Evolutionary conservation across 2,329 filamentous ascomycete species (phyloP), one percentile per base, ranked within the genome.

Genomic region (Fusarium goolgardi): DNA sequence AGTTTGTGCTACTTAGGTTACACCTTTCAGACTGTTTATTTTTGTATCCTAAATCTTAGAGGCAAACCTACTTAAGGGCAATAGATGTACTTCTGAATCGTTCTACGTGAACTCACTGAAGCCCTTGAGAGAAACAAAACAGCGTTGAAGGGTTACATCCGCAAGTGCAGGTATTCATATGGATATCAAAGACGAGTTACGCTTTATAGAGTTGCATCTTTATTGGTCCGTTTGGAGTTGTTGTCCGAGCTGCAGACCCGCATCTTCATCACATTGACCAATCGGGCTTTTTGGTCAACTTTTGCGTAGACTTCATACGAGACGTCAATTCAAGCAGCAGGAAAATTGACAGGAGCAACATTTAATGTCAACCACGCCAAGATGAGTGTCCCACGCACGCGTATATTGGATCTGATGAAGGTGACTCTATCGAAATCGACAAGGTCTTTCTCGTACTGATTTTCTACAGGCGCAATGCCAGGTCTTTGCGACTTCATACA

Each of bases 401-500:
- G 88, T 76, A 71, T 90, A 67, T 76, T 90, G 69, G 91, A 93
- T 77, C 86, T 97, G 67, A 87, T 95, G 84, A 94, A 93, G 90
- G 94, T 93, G 80, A 45, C 72, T 37, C 5, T 1, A 5, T 31
- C 65, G 37, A 46, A 6, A 10, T 18, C 25, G 20, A 11, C 18
- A 34, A 27, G 52, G 6, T 0, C 34, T 34, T 27, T 4, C 27
- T 45, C 32, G 43, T 54, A 41, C 75, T 81, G 44, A 79, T 64
- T 29, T 7, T 21, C 13, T 2, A 41, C 73, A 97, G 94, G 87
- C 88, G 76, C 94, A 94, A 90, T 97, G 93, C 85, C 88, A 90
- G 78, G 88, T 98, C 82, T 99, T 98, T 84, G 90, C 90, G 75
- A 92, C 91, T 51, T 94, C 90, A 54, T 98, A 90, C 84, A 99